Percentiles rank a stretch among this genome's conserved stretches.
Evolutionary conservation across 1,284 basidiomycete genomes (phyloP).

Genomic region (Boletellus deceptivus): DNA sequence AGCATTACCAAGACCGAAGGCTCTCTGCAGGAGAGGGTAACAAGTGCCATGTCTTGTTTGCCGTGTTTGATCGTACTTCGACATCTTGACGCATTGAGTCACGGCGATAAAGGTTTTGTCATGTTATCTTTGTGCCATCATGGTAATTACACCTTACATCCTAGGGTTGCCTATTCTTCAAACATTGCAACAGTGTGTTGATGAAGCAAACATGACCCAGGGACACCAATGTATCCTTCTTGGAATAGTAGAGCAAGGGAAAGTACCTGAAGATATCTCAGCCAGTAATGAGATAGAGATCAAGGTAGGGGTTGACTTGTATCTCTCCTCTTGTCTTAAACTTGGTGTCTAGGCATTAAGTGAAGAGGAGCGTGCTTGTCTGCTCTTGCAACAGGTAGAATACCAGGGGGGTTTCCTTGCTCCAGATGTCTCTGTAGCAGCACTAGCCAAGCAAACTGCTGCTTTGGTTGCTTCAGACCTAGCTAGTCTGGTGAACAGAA

Average conservation of each 20-base stretch:
- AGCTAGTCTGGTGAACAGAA: constrained; percentile 64
- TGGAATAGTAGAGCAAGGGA: constrained; percentile 71
- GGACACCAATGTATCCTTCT: constrained; percentile 73
- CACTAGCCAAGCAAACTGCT: constrained; percentile 87
- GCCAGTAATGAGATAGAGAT: constrained; percentile 90
- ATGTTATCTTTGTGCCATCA: neutral
- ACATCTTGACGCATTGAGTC: constrained; percentile 81
- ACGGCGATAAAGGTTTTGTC: constrained; percentile 54
- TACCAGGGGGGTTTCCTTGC: constrained; percentile 41
- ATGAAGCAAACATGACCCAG: constrained; percentile 44
- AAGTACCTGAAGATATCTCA: constrained; percentile 66
- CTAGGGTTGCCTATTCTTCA: constrained; percentile 59
- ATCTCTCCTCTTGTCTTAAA: constrained; percentile 5
- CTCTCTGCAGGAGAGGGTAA: constrained; percentile 72
- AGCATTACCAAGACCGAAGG: constrained; percentile 80
- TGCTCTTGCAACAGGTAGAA: constrained; percentile 20
- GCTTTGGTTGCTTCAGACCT: constrained; percentile 88
- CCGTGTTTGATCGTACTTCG: constrained; percentile 86
- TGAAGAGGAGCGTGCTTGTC: constrained; percentile 66
- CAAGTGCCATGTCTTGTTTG: constrained; percentile 76
- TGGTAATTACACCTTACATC: constrained; percentile 1
- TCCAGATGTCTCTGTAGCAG: constrained; percentile 75
- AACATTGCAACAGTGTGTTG: constrained; percentile 67
- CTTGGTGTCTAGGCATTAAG: constrained; percentile 63
- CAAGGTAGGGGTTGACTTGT: constrained; percentile 47